phyloP scores from a whole-genome alignment of 2,329 filamentous ascomycete species.

The Peltaster fructicola region DNA sequence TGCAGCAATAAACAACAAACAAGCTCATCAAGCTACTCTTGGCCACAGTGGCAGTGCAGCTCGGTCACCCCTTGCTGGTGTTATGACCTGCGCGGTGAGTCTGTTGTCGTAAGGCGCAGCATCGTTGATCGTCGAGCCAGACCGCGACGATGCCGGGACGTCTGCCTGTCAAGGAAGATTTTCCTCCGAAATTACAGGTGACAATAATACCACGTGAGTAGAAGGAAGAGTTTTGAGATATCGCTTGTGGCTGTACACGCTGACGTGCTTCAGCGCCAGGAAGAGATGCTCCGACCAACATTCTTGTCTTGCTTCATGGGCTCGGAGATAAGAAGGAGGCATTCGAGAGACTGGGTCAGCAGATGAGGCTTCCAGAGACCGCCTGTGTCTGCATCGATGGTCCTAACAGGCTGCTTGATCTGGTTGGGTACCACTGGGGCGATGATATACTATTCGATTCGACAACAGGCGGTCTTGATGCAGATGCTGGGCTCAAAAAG shows the following conservation, averaged over 20 bases:
- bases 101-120: too few species aligned
- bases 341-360: slow-evolving; percentile 51
- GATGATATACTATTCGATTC: slow-evolving; percentile 41
- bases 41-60: too few species aligned
- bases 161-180: slow-evolving; percentile 26
- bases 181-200: slow-evolving; percentile 23
- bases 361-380: slow-evolving; percentile 59
- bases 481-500: slow-evolving; percentile 34
- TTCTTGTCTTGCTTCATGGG: slow-evolving; percentile 70
- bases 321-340: slow-evolving; percentile 57
- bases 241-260: background rate
- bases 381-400: slow-evolving; percentile 58
- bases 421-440: slow-evolving; percentile 48
- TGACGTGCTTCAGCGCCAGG: slow-evolving; percentile 20
- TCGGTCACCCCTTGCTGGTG: too few species aligned
- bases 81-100: too few species aligned
- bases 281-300: slow-evolving; percentile 46
- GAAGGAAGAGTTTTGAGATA: background rate
- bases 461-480: slow-evolving; percentile 32
- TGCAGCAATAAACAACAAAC: too few species aligned
- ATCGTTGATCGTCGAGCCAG: background rate
- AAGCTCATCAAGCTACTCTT: too few species aligned
- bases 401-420: slow-evolving; percentile 45
- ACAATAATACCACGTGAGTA: slow-evolving; percentile 29
- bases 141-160: slow-evolving; percentile 22